Percentiles rank a stretch among this genome's conserved stretches.
These are phyloP conservation scores for Prunus fruticosa DNA, from an alignment of 306 rosid genomes.

Conservation along the genomic window DNA sequence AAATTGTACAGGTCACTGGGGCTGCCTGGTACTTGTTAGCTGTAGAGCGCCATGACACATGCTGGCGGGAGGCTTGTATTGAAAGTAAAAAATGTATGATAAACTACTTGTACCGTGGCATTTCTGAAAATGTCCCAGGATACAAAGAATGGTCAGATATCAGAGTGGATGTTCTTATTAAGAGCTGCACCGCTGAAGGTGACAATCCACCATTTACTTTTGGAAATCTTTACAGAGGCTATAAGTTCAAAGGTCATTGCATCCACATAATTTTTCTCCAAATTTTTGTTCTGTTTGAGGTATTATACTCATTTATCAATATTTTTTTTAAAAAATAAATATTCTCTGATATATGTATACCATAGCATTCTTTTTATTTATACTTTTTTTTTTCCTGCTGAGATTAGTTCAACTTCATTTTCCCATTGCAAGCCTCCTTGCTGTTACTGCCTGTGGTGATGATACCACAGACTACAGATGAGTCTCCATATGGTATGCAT, in stretches of 20 bases:
- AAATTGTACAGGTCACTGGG: slow-evolving; percentile 57
- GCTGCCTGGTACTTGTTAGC: slow-evolving; percentile 83
- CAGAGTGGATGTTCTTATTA: slow-evolving; percentile 37
- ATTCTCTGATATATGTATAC: neutral
- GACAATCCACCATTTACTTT: slow-evolving; percentile 42
- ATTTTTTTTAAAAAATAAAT: too few species aligned
- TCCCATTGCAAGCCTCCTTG: too few species aligned
- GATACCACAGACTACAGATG: too few species aligned
- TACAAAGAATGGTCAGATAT: slow-evolving; percentile 47
- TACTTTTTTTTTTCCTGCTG: neutral
- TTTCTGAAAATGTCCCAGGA: slow-evolving; percentile 17
- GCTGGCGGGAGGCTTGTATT: slow-evolving; percentile 65
- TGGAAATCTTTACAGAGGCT: slow-evolving; percentile 72
- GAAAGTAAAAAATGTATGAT: slow-evolving; percentile 32
- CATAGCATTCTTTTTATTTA: neutral
- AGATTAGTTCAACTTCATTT: neutral
- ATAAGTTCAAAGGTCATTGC: slow-evolving; percentile 49
- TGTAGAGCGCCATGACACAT: slow-evolving; percentile 68
- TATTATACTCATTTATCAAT: slow-evolving; percentile 18
- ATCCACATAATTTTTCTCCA: slow-evolving; percentile 49
- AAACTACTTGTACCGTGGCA: slow-evolving; percentile 60
- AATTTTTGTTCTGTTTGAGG: slow-evolving; percentile 80
- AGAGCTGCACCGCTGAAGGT: slow-evolving; percentile 36
- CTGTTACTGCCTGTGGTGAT: too few species aligned
- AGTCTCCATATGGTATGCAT: too few species aligned